Evolutionary conservation across 192 early-diverging fungal genomes (phyloP), one percentile per base, ranked within the genome.

Genomic region (Mortierella hygrophila): DNA sequence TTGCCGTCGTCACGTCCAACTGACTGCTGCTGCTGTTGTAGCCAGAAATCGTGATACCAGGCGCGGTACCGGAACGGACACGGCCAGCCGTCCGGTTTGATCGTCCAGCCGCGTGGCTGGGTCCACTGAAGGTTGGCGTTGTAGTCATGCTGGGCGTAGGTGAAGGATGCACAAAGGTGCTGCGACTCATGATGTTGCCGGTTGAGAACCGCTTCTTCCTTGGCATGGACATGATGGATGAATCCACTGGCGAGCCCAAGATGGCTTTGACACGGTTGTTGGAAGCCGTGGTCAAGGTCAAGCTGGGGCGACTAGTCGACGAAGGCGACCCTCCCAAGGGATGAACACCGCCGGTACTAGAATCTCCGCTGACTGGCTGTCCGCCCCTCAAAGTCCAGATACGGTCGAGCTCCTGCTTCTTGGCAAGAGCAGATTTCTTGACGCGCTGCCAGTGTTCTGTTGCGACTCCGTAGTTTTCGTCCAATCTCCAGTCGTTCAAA

Each of bases 371-470:
- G 29, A 29, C 10, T 32, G 60, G 60, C 9, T 65, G 69, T 18
- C 63, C 78, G 20, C 55, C 54, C 35, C 75, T 41, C 26, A 60
- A 54, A 32, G 55, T 74, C 83, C 78, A 76, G 37, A 79, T 37
- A 57, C 83, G 82, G 10, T 86, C 76, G 26, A 93, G 74, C 42
- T 89, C 88, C 26, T 88, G 72, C 78, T 83, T 89, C 76, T 89
- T 91, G 52, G 89, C 85, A 4, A 81, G 52, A 13, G 90, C 89
- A n/a, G 79, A 57, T 40, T 65, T 76, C 78, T 90, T 88, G 16
- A 92, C 76, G 32, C 89, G 79, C n/a, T 75, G 65, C 92, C 92
- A 93, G 57, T 88, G 82, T 72, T 92, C 87, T 11, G 79, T 84
- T 1, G 91, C 72, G 13, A 88, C 71, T 40, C 88, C 82, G 44